phyloP scores from a whole-genome alignment of 345 rosid genomes.

The Geranium brycei region DNA sequence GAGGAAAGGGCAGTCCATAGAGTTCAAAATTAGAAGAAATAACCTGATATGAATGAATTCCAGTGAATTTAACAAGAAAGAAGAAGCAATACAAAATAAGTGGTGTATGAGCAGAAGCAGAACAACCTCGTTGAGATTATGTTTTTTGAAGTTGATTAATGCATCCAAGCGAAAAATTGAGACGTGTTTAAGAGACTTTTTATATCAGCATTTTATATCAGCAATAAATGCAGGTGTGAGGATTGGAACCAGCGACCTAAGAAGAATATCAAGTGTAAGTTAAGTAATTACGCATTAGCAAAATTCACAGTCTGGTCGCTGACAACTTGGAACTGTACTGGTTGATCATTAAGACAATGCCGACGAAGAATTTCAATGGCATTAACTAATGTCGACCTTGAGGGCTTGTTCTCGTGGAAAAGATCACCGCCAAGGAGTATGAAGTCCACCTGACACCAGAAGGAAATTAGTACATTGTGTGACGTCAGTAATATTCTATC shows the following conservation, averaged over 20 bases:
- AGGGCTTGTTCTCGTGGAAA: conserved; percentile 97
- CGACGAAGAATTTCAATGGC: conserved; percentile 95
- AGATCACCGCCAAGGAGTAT: conserved; percentile 94
- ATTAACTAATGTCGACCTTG: conserved; percentile 82
- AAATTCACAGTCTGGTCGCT: conserved; percentile 95
- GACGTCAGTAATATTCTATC: background rate
- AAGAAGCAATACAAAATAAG: background rate
- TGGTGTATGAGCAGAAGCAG: too few species aligned
- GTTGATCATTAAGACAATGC: conserved; percentile 75
- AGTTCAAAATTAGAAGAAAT: background rate
- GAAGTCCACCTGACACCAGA: conserved; percentile 66
- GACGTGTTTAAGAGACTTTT: background rate
- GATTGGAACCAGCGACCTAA: too few species aligned
- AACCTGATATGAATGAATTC: background rate
- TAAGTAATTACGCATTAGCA: conserved; percentile 44
- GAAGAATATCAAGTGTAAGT: background rate
- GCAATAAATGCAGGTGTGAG: too few species aligned
- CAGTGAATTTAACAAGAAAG: background rate
- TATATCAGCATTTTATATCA: too few species aligned
- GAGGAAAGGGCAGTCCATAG: background rate
- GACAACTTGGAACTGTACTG: conserved; percentile 95
- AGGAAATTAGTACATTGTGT: conserved; percentile 2
- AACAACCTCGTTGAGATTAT: background rate
- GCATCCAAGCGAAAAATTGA: background rate
- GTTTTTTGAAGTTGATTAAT: background rate